Evolutionary conservation across 1,139 yeast species (phyloP), one percentile per base, ranked within the genome.

Genomic region (Saccharomyces hybrid): DNA sequence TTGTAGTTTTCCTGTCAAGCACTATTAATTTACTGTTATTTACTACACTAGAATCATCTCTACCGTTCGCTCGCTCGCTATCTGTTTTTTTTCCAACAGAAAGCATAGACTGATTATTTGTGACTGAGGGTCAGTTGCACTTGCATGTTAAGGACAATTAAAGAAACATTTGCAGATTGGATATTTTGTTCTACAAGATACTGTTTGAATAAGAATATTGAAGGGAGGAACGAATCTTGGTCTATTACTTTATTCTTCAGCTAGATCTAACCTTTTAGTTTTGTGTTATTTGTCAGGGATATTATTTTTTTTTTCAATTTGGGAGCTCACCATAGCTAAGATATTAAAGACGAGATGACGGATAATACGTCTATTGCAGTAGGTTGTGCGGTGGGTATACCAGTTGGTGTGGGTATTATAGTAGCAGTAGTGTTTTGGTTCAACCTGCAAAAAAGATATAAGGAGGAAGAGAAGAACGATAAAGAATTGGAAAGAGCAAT

Each of bases 331-430:
- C 44, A 19, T 38, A 38, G 8, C 2, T 19, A 16, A 19, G 24
- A 16, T 19, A 38, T 2, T 16, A 19, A 38, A 38, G 9, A 38
- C 4, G 44, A 38, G 26, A 65, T 62, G 64, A 63, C 58, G 50
- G 61, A 59, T 42, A 59, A 64, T 3, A 73, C 76, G 0, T 69
- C 73, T 6, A 56, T 73, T n/a, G 78, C 80, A 2, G 81, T 77
- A 1, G 80, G 80, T 1, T 72, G 77, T 58, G 79, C 81, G 3
- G 77, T 78, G 4, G 81, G 80, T 31, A 69, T 78, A 27, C 81
- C 82, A 0, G 61, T 72, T 16, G 73, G 69, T 6, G 56, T 76
- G 6, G 75, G 75, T 1, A 27, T 74, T 1, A 29, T 71, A 0
- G 65, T 73, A 2, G 71, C 74, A 0, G 31, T 65, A 3, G 58